Conservation (phyloP, 2,329 filamentous ascomycete genomes). For the Venturiaceae sp. region DNA sequence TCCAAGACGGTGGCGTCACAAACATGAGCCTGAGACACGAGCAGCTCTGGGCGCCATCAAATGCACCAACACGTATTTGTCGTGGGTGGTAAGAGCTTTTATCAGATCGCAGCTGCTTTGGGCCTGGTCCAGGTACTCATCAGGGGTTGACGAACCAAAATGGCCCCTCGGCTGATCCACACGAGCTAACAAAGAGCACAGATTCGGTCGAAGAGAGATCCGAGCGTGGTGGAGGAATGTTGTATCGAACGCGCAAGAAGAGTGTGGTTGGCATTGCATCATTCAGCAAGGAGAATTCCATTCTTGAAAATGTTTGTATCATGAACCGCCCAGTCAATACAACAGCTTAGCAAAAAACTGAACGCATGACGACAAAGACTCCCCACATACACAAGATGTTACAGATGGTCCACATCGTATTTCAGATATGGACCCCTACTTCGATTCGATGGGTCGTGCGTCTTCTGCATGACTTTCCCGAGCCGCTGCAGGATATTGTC, state of each 20-base stretch:
- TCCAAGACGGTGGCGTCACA: not conserved
- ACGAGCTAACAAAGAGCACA: not conserved
- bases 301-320: not conserved
- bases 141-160: not conserved
- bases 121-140: not conserved
- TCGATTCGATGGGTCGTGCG: not conserved
- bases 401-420: not conserved
- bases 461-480: not conserved
- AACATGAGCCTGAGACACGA: not conserved
- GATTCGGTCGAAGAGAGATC: not conserved
- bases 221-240: not conserved
- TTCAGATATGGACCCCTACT: not conserved
- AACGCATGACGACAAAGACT: not conserved
- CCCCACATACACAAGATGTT: not conserved
- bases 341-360: not conserved
- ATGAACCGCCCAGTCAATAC: not conserved
- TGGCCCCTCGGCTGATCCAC: not conserved
- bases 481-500: not conserved
- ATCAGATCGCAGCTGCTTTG: not conserved
- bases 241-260: too few relatives aligned
- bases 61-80: not conserved
- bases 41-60: not conserved
- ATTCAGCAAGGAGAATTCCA: too few relatives aligned
- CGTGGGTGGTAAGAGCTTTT: not conserved
- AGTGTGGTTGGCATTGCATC: too few relatives aligned